Conservation (phyloP, 2,329 filamentous ascomycete genomes). For the Fusarium hainanense region DNA sequence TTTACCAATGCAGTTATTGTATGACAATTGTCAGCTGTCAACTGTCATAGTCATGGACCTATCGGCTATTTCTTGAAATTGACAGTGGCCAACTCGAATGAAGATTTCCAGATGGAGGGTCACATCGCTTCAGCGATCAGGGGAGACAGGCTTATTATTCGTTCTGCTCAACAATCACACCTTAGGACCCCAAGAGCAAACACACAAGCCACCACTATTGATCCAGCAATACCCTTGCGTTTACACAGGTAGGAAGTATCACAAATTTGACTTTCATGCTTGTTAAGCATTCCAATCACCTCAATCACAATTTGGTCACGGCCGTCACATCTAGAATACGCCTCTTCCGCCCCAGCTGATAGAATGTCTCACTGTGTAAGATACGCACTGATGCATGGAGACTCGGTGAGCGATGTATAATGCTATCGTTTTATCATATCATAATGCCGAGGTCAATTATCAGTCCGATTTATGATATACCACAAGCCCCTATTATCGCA, state of each 20-base stretch:
- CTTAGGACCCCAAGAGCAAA: conserved; percentile 5
- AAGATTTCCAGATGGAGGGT: background rate
- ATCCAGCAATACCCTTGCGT: conserved; percentile 6
- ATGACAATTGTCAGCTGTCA: background rate
- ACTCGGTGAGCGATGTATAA: background rate
- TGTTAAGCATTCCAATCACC: conserved; percentile 21
- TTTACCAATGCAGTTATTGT: background rate
- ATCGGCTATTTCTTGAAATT: background rate
- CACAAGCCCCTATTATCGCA: background rate
- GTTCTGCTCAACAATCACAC: conserved; percentile 2
- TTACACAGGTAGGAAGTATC: conserved; percentile 1
- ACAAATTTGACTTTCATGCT: conserved; percentile 3
- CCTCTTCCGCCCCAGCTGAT: background rate
- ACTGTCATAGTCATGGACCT: background rate
- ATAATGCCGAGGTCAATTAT: background rate
- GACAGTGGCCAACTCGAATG: background rate
- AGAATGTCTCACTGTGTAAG: background rate
- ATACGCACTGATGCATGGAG: background rate
- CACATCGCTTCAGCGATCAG: conserved; percentile 19
- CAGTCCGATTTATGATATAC: background rate
- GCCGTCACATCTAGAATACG: conserved; percentile 10
- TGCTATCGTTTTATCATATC: background rate
- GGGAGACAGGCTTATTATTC: conserved; percentile 3
- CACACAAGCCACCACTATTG: conserved; percentile 3
- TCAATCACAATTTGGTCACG: conserved; percentile 23